Base-by-base conservation (phyloP, 148 eudicot species). In the Arctostaphylos glauca region DNA sequence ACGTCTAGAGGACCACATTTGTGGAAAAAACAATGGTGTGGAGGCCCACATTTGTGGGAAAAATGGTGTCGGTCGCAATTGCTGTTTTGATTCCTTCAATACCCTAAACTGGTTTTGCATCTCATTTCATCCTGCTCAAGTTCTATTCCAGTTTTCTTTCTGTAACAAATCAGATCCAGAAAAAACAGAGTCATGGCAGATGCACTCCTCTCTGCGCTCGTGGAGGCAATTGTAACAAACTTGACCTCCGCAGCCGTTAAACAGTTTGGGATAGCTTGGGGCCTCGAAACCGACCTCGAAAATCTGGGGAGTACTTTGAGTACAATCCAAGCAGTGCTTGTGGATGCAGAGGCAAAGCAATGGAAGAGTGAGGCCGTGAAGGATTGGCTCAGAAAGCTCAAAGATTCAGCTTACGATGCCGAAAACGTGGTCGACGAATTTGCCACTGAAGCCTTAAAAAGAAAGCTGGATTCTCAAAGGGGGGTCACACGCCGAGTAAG, bases 271-370 rank as follows among this genome's bases (percentile, higher is more conserved):
- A 25, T 52, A 6, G 58, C 60, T 2, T 14, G 44, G 79, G 79
- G 79, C 2, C 58, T 76, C 5, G 3, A 76, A 52, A 10, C 21
- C 0, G 46, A 76, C 18, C 47, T 76, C 2, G 9, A 52, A 2
- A 25, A 76, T 18, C 60, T 76, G 41, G 46, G 25, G 60, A 52
- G 79, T 25, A 76, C 79, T 14, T 12, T 76, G 19, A 47, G 67
- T 19, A 31, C 31, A 46, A 52, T 25, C 75, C 75, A 74, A 62
- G 80, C 82, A 6, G 74, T 84, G 13, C 56, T 84, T 41, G 58
- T 52, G 46, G 79, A 80, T 43, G 86, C 80, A 13, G 80, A 84
- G 67, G 62, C 21, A 16, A 60, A 68, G 46, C 86, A 84, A 19
- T 8, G 59, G 53, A 84, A n/a, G 0, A 71, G 41, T 13, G 68